phyloP scores from a whole-genome alignment of 768 basidiomycete species.

The Lactarius sp. region DNA sequence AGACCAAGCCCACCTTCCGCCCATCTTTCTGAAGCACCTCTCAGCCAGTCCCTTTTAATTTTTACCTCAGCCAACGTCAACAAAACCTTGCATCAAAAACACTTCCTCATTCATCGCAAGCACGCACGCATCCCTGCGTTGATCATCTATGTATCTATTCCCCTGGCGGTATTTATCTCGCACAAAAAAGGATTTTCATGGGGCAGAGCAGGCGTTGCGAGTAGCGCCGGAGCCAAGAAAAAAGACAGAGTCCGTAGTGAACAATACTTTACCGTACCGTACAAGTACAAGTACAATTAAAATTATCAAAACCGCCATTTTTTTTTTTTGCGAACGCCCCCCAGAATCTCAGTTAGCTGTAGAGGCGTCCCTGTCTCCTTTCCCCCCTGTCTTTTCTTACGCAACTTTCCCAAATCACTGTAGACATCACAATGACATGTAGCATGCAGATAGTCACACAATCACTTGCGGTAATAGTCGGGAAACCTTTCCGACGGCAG shows the following conservation, averaged over 20 bases:
- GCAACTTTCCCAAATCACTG: neutral
- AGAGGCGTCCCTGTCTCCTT: neutral
- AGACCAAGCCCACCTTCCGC: neutral
- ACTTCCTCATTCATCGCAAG: constrained; percentile 7
- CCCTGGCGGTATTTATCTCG: constrained; percentile 23
- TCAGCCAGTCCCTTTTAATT: constrained; percentile 4
- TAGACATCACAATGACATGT: neutral
- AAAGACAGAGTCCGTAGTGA: constrained; percentile 5
- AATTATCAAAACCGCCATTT: neutral
- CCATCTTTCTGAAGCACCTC: neutral
- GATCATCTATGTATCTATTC: constrained; percentile 25
- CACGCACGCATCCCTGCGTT: constrained; percentile 9
- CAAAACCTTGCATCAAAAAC: constrained; percentile 13
- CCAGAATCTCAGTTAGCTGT: neutral
- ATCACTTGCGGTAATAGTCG: too few species aligned
- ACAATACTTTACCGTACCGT: constrained; percentile 15
- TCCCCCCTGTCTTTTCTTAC: neutral
- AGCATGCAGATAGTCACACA: neutral
- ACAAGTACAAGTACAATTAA: constrained; percentile 9
- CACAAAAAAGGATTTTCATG: constrained; percentile 16
- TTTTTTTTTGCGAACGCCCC: constrained; percentile 2
- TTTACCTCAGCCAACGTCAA: neutral
- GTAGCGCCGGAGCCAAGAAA: constrained; percentile 1
- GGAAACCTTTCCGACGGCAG: neutral
- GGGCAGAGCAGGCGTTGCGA: neutral